Evolutionary conservation across 2,329 filamentous ascomycete genomes (phyloP).

Genomic region (Didymella keratinophila): DNA sequence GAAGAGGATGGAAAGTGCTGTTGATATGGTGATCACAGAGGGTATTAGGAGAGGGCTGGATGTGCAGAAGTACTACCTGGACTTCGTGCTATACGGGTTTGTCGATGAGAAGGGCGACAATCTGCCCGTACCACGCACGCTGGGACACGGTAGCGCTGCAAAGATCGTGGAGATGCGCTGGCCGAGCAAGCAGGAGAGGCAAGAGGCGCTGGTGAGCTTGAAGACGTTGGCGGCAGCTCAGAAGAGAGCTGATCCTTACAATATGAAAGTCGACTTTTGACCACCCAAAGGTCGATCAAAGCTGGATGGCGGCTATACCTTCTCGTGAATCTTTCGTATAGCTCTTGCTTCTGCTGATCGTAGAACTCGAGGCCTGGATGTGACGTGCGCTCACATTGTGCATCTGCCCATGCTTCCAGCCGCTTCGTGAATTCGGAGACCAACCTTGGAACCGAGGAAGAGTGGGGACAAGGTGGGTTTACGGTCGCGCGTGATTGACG

Average conservation of each 20-base stretch:
- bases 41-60: slow-evolving; percentile 60
- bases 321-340: background rate
- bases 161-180: slow-evolving; percentile 4
- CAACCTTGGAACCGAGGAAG: background rate
- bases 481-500: background rate
- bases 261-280: background rate
- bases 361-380: too few species aligned
- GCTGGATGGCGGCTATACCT: background rate
- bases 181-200: slow-evolving; percentile 1
- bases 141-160: slow-evolving; percentile 60
- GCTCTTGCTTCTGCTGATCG: background rate
- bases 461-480: background rate
- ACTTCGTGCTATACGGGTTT: slow-evolving; percentile 70
- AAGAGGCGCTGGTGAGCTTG: slow-evolving; percentile 2
- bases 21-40: slow-evolving; percentile 58
- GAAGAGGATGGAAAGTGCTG: slow-evolving; percentile 58
- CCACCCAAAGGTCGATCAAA: background rate
- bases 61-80: slow-evolving; percentile 62
- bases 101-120: slow-evolving; percentile 61
- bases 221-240: background rate
- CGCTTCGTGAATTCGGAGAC: background rate
- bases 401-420: background rate
- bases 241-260: background rate
- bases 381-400: too few species aligned
- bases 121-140: slow-evolving; percentile 56